phyloP scores from a whole-genome alignment of 495 filamentous ascomycete genomes.

The Penicillium atrosanguineum region DNA sequence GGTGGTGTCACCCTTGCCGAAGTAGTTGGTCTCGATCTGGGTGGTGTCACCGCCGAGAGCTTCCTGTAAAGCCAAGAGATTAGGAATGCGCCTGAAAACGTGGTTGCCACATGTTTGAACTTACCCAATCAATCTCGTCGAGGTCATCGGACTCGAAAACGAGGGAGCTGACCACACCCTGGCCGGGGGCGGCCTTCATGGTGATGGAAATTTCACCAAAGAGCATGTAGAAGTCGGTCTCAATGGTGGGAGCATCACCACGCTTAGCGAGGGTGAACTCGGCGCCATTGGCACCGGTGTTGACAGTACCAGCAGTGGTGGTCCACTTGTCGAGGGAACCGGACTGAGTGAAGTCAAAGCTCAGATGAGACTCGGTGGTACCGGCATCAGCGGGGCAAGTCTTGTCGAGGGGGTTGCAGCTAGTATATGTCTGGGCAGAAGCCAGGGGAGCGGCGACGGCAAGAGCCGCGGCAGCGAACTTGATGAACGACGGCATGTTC shows the following conservation, averaged over 20 bases:
- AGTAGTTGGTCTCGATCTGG: constrained; percentile 88
- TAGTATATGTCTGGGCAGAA: constrained; percentile 47
- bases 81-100: neutral
- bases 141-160: constrained; percentile 86
- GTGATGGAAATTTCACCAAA: constrained; percentile 69
- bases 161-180: constrained; percentile 74
- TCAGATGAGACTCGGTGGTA: constrained; percentile 8
- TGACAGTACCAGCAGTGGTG: constrained; percentile 55
- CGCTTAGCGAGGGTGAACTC: constrained; percentile 69
- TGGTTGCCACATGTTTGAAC: constrained; percentile 16
- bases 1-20: constrained; percentile 81
- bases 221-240: constrained; percentile 73
- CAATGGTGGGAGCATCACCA: constrained; percentile 72
- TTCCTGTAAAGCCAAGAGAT: constrained; percentile 27
- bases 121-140: constrained; percentile 95
- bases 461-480: constrained; percentile 35
- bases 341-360: constrained; percentile 60
- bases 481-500: constrained; percentile 32
- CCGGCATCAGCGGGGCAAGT: constrained; percentile 16
- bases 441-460: constrained; percentile 34
- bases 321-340: constrained; percentile 55
- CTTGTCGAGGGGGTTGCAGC: constrained; percentile 43
- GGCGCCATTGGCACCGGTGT: constrained; percentile 51
- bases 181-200: constrained; percentile 70
- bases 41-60: constrained; percentile 58